Percentiles rank a stretch among this genome's conserved stretches.
phyloP scores from a whole-genome alignment of 2,329 filamentous ascomycete genomes.

The Aspergillus niger region DNA sequence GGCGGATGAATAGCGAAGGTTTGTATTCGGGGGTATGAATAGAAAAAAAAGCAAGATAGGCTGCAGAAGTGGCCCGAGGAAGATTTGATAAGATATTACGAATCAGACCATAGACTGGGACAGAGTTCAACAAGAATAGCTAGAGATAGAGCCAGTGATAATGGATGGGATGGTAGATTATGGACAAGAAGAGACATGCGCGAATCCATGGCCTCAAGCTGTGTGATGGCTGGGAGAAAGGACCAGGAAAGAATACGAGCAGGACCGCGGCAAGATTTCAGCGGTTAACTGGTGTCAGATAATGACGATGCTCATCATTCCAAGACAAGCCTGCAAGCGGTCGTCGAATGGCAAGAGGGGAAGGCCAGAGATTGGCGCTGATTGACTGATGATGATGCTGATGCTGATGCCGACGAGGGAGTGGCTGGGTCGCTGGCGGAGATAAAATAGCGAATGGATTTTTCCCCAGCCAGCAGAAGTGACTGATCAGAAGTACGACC shows the following conservation, averaged over 20 bases:
- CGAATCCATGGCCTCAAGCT: conserved; percentile 2
- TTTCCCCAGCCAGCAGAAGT: neutral
- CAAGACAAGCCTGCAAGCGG: neutral
- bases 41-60: neutral
- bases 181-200: neutral
- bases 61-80: neutral
- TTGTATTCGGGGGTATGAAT: conserved; percentile 1
- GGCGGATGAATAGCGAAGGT: conserved; percentile 7
- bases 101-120: neutral
- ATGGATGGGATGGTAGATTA: neutral
- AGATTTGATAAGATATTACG: conserved; percentile 1
- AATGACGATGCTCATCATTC: conserved; percentile 4
- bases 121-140: neutral
- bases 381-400: neutral
- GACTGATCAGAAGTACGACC: no score
- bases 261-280: neutral
- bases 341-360: neutral
- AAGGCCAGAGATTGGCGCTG: neutral
- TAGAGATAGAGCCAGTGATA: neutral
- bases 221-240: neutral
- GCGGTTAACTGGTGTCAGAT: conserved; percentile 9
- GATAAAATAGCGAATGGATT: neutral
- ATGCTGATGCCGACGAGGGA: neutral
- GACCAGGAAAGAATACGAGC: conserved; percentile 1
- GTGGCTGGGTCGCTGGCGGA: neutral